Evolutionary conservation across 441 rosid species (phyloP).

Genomic region (Macaranga tanarius): DNA sequence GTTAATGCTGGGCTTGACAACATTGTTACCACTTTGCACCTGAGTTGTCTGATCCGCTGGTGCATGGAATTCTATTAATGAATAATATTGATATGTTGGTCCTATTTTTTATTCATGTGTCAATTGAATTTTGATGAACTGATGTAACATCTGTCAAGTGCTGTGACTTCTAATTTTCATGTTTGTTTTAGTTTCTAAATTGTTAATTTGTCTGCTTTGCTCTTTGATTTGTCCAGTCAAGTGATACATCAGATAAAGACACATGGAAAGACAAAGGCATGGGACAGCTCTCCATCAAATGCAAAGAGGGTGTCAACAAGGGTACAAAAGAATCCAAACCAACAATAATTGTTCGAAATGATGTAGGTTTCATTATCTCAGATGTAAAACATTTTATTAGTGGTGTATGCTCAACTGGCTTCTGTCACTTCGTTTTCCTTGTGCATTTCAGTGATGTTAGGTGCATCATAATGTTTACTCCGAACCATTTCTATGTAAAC

Average conservation of each 20-base stretch:
- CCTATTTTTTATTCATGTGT: neutral
- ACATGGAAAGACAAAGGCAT: slow-evolving; percentile 96
- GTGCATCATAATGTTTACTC: neutral
- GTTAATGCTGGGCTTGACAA: neutral
- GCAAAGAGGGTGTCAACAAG: slow-evolving; percentile 78
- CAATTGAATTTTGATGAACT: slow-evolving; percentile 1
- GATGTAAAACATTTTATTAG: slow-evolving; percentile 4
- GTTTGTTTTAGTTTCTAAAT: neutral
- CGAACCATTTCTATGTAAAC: neutral
- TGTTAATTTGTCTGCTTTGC: slow-evolving; percentile 10
- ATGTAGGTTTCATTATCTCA: slow-evolving; percentile 47
- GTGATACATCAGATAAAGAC: slow-evolving; percentile 69
- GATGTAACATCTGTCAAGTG: neutral
- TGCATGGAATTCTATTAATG: neutral
- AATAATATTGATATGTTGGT: neutral
- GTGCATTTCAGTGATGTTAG: neutral
- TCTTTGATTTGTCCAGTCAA: slow-evolving; percentile 41
- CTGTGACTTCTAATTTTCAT: neutral
- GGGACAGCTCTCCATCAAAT: slow-evolving; percentile 84
- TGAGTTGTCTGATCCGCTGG: neutral
- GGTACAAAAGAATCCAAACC: slow-evolving; percentile 90
- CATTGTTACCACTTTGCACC: neutral
- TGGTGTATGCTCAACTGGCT: neutral
- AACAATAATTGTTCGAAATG: slow-evolving; percentile 77
- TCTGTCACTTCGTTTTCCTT: neutral